Conservation (phyloP, 208 protist genomes). For the Strigomonas culicis region DNA sequence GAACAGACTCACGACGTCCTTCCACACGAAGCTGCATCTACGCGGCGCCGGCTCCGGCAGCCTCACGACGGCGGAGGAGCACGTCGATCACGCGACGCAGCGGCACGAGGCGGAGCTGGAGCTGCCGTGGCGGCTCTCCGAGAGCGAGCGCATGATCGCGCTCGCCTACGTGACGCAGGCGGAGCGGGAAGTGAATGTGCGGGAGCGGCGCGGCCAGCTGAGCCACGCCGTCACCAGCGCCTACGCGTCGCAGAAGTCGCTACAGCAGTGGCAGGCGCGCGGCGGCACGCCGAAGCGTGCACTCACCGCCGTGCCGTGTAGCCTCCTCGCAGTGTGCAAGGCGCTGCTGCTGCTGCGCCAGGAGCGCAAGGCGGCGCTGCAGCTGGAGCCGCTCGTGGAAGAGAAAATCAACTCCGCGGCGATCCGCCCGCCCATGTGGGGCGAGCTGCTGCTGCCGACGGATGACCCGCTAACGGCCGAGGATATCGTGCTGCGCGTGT, state of each 20-base stretch:
- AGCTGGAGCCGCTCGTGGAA: conserved; percentile 85
- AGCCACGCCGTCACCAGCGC: conserved; percentile 83
- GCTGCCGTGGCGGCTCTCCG: conserved; percentile 50
- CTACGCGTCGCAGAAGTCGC: conserved; percentile 78
- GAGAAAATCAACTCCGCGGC: conserved; percentile 59
- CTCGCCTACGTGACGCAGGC: conserved; percentile 75
- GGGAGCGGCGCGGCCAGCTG: conserved; percentile 58
- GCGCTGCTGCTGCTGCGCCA: conserved; percentile 76
- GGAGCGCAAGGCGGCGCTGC: conserved; percentile 72
- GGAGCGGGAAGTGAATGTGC: conserved; percentile 87
- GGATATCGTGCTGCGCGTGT: conserved; percentile 61
- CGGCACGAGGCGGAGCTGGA: conserved; percentile 44
- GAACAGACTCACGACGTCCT: conserved; percentile 4
- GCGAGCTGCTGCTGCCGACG: conserved; percentile 44
- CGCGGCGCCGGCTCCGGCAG: conserved; percentile 46
- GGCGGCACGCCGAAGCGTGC: conserved; percentile 64
- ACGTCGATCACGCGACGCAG: conserved; percentile 17
- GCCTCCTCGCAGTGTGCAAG: conserved; percentile 61
- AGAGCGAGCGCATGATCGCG: conserved; percentile 85
- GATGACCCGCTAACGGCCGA: conserved; percentile 50
- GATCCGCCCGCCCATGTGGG: conserved; percentile 76
- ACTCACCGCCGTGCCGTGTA: conserved; percentile 67
- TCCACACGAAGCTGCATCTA: conserved; percentile 45
- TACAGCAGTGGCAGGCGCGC: conserved; percentile 71
- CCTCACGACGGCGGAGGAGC: conserved; percentile 51